These are phyloP conservation scores for Hordeum marinum DNA, from an alignment of 176 grass and related monocot genomes.

Conservation along the genomic window DNA sequence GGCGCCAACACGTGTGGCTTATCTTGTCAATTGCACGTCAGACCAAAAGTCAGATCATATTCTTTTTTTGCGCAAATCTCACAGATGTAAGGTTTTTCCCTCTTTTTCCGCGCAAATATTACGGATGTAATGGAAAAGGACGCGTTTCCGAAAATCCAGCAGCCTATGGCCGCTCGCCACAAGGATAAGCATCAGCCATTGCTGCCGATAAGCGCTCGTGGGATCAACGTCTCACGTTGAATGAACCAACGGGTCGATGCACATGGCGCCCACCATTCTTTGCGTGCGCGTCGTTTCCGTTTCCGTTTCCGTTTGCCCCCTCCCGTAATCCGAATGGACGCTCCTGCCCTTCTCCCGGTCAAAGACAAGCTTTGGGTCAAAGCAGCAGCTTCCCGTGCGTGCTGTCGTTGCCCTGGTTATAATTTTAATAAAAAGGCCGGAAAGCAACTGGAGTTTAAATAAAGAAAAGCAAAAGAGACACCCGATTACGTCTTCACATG, in stretches of 20 bases:
- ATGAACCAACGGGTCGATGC: background rate
- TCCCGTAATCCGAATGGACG: background rate
- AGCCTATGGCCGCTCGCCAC: background rate
- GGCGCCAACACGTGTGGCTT: too few relatives aligned
- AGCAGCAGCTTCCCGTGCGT: slow-evolving; percentile 34
- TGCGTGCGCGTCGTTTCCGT: background rate
- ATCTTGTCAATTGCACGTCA: too few relatives aligned
- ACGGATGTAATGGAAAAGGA: too few relatives aligned
- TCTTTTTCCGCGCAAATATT: too few relatives aligned
- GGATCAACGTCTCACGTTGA: background rate
- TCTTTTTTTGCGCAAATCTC: background rate
- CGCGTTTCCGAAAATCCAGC: too few relatives aligned
- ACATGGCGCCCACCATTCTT: background rate
- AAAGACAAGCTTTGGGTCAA: slow-evolving; percentile 36
- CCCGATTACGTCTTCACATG: slow-evolving; percentile 17
- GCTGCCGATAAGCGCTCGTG: too few relatives aligned
- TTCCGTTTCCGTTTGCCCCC: too few relatives aligned
- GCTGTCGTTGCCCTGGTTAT: background rate
- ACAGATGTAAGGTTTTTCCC: background rate
- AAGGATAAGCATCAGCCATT: too few relatives aligned
- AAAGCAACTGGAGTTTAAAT: slow-evolving; percentile 25
- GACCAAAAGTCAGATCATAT: background rate
- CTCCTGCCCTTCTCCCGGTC: slow-evolving; percentile 14
- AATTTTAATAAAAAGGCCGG: background rate
- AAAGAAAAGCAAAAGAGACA: background rate